Evolutionary conservation across 2,329 filamentous ascomycete genomes (phyloP).

Genomic region (Boeremia exigua): DNA sequence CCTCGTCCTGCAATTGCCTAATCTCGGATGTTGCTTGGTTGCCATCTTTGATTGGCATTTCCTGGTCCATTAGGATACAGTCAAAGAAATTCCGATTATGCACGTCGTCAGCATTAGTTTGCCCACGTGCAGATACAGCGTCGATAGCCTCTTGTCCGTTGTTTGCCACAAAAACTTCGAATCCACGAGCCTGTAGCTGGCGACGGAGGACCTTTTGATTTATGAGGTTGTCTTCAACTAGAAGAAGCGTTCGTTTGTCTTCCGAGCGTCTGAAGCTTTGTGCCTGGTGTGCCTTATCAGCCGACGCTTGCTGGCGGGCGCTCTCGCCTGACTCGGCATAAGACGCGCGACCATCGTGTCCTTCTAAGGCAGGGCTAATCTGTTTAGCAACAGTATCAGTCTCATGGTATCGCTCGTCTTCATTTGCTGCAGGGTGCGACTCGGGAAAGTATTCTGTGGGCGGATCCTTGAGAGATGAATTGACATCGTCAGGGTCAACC

Average conservation of each 20-base stretch:
- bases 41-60: conserved; percentile 55
- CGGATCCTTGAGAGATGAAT: conserved; percentile 37
- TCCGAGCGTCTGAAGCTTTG: conserved; percentile 29
- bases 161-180: conserved; percentile 51
- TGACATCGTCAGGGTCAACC: conserved; percentile 23
- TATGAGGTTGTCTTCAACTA: conserved; percentile 59
- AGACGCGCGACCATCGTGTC: conserved; percentile 5
- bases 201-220: conserved; percentile 58
- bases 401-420: conserved; percentile 32
- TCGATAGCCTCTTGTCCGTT: conserved; percentile 56
- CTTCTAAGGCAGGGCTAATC: conserved; percentile 11
- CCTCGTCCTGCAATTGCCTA: conserved; percentile 43
- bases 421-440: conserved; percentile 29
- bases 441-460: conserved; percentile 40
- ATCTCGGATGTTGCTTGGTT: conserved; percentile 50
- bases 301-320: conserved; percentile 26
- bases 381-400: conserved; percentile 26
- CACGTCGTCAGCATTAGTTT: conserved; percentile 13
- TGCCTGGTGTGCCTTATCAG: conserved; percentile 24
- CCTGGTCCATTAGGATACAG: conserved; percentile 53
- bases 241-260: conserved; percentile 39
- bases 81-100: conserved; percentile 44
- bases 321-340: conserved; percentile 34
- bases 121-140: conserved; percentile 40
- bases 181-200: conserved; percentile 54